Base-by-base conservation (phyloP, 176 grass and related monocot species). In the Ensete ventricosum region DNA sequence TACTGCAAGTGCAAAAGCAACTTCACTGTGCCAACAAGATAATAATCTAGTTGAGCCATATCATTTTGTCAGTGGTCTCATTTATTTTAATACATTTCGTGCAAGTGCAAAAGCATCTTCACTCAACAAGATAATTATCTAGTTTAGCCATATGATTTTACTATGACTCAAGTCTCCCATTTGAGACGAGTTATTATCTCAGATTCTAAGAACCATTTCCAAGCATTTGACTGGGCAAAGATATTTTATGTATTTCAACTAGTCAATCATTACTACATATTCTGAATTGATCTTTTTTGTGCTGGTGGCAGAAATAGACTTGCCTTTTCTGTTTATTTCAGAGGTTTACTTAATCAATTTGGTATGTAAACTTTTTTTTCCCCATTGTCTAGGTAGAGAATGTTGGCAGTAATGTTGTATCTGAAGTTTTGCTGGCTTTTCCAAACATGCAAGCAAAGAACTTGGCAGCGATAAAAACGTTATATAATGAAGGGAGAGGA, bases 381-480 rank as follows among this genome's bases (percentile, higher is more conserved):
- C 26, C 49, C 48, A 43, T 34, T 59, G 77, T 65, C 11, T 81
- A 99, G 91, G 84, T 95, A 71, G 96, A 99, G 78, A 99, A 91
- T 91, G 85, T 49, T 11, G 96, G 88, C 16, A 79, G 71, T 0
- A 84, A 89, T 29, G 78, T 87, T 48, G 86, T 85, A 17, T 89
- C 96, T 65, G 87, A 95, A 88, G 88, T 99, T 76, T 74, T 99
- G 67, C 64, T 99, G 55, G 78, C 96, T 58, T 89, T 99, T 58
- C 81, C 91, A 60, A 87, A 85, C 72, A 77, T 70, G 55, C 96
- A 99, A 82, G 83, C 96, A 64, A 89, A 99, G 57, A 99, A 89
- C 59, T 68, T 99, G 67, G 96, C 96, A 67, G 88, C 91, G 53
- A 81, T 99, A 71, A 84, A 90, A 73, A 86, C 83, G 60, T 95